Evolutionary conservation across 495 filamentous ascomycete genomes (phyloP).

Genomic region (Hypoxylon intermedium): DNA sequence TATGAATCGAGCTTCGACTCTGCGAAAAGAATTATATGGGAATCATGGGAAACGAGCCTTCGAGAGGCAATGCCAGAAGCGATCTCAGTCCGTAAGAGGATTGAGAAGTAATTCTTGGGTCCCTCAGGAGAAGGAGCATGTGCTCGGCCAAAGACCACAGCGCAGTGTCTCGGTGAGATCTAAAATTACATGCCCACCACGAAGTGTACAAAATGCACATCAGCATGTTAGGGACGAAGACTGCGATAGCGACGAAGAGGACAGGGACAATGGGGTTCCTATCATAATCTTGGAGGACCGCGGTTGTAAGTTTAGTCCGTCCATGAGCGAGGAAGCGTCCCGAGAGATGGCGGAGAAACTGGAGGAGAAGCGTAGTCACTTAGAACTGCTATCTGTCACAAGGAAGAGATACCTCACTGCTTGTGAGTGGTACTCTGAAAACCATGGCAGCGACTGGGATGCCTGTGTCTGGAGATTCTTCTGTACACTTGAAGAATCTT

Average conservation of each 20-base stretch:
- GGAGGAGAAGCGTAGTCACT: neutral
- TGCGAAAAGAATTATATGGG: neutral
- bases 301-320: neutral
- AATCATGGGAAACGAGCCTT: neutral
- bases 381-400: neutral
- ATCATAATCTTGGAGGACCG: neutral
- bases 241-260: slow-evolving; percentile 29
- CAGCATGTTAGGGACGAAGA: neutral
- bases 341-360: slow-evolving; percentile 1
- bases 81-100: neutral
- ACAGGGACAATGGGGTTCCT: slow-evolving; percentile 21
- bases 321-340: neutral
- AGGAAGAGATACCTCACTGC: slow-evolving; percentile 5
- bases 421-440: neutral
- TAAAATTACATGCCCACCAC: neutral
- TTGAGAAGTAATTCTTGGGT: neutral
- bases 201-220: neutral
- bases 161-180: slow-evolving; percentile 6
- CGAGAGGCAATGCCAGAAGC: neutral
- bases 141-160: neutral
- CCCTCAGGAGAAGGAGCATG: neutral
- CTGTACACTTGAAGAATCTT: slow-evolving; percentile 6
- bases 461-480: slow-evolving; percentile 3
- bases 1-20: neutral
- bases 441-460: slow-evolving; percentile 6